Base-by-base conservation (phyloP, 495 filamentous ascomycete genomes). In the Trichoderma erinaceum region DNA sequence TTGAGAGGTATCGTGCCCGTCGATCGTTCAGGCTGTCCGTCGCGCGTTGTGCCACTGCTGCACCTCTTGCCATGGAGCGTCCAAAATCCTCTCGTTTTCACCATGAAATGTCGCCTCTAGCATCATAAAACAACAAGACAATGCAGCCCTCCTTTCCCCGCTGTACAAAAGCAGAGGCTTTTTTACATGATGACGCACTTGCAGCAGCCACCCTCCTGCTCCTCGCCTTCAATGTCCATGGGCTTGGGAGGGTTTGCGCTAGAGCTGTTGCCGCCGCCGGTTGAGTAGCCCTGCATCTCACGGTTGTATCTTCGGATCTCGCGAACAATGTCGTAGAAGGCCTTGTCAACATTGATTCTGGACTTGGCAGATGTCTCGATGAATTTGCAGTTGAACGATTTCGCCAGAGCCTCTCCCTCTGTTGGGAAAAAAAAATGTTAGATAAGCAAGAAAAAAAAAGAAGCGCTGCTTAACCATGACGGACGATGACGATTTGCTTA, bases 301-400 rank as follows among this genome's bases (percentile, higher is more conserved):
- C 93, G 94, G 86, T 99, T 97, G 82, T 97, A 98, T 74, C 91
- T 88, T 75, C 95, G 88, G 77, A 99, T 99, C 76, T 97, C 95
- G 69, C 96, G 89, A 63, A 99, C 95, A 71, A 97, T 91, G 75
- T 98, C 92, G 83, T 92, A 98, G 82, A 99, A 99, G 66, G 95
- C 93, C 76, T 96, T 92, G 78, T 99, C 96, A 75, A 99, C 95
- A 75, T 98, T 96, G 79, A 95, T 93, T 77, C 93, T 90, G 70
- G 93, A 96, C 82, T 98, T 99, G 69, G 95, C 95, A 50, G 95
- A 99, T 43, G 95, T 98, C 82, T 99, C 95, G 80, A 99, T 96
- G 82, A 97, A 99, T 77, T 93, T 92, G 86, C 95, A 98, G 72
- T 88, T 88, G 79, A 98, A 98, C 70, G 90, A 86, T 38, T 86